These are phyloP conservation scores for Jimgerdemannia flammicorona DNA, from an alignment of 192 early-diverging fungal species.

Conservation along the genomic window DNA sequence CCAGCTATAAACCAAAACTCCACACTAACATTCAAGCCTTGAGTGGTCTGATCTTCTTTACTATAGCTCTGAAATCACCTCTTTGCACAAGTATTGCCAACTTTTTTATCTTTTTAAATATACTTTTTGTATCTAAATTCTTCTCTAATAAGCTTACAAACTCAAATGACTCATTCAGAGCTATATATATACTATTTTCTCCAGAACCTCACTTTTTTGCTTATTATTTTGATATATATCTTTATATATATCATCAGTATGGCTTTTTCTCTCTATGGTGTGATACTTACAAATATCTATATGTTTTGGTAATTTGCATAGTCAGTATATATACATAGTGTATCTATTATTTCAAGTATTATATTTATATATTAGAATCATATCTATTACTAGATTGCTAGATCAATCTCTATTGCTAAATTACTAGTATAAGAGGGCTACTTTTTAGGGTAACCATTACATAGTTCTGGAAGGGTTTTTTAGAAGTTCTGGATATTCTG, in stretches of 20 bases:
- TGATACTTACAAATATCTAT: constrained; percentile 32
- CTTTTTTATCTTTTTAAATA: constrained; percentile 1
- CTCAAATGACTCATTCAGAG: constrained; percentile 41
- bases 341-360: constrained; percentile 22
- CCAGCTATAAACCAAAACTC: too few species aligned
- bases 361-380: too few species aligned
- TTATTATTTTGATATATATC: constrained; percentile 36
- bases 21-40: too few species aligned
- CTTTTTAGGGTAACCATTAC: too few species aligned
- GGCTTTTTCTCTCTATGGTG: constrained; percentile 22
- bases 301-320: constrained; percentile 32
- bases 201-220: constrained; percentile 35
- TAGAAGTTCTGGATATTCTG: too few species aligned
- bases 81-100: constrained; percentile 18
- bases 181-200: constrained; percentile 51
- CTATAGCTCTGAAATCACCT: constrained; percentile 15
- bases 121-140: too few species aligned
- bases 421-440: too few species aligned
- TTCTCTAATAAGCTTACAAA: constrained; percentile 34
- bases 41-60: constrained; percentile 21
- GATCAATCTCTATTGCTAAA: too few species aligned
- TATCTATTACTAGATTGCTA: too few species aligned
- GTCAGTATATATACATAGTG: constrained; percentile 35
- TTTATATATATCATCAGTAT: constrained; percentile 44
- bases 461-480: too few species aligned